phyloP scores from a whole-genome alignment of 2,329 filamentous ascomycete species.

The Aspergillus nomiae region DNA sequence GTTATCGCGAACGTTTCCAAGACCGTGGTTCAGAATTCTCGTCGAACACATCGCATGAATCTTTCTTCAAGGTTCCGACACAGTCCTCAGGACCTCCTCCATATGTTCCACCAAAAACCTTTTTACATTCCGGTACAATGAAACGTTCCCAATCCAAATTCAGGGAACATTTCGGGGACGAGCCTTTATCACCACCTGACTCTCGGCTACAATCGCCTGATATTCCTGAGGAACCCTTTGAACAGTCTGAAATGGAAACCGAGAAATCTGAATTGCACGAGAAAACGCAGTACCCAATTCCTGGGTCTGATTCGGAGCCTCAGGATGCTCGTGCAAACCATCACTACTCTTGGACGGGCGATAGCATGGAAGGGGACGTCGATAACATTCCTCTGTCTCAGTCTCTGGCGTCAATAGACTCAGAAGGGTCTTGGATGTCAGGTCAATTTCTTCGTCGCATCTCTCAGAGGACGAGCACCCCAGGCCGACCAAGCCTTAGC shows the following conservation, averaged over 20 bases:
- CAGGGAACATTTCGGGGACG: constrained; percentile 85
- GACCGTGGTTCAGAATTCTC: constrained; percentile 76
- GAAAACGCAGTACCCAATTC: constrained; percentile 25
- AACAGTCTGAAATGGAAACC: constrained; percentile 13
- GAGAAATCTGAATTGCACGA: constrained; percentile 14
- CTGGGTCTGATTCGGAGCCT: constrained; percentile 30
- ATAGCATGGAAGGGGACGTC: constrained; percentile 53
- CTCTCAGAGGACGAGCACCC: constrained; percentile 44
- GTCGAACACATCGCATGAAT: constrained; percentile 87
- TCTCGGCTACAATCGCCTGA: constrained; percentile 80
- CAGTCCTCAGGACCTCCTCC: constrained; percentile 50
- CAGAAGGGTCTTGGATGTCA: constrained; percentile 93
- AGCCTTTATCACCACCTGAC: constrained; percentile 80
- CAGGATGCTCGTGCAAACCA: constrained; percentile 30
- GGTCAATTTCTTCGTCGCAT: constrained; percentile 62
- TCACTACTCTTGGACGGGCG: constrained; percentile 40
- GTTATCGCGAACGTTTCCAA: constrained; percentile 51
- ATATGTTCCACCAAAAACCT: constrained; percentile 40
- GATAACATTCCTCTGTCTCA: constrained; percentile 64
- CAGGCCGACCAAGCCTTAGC: constrained; percentile 43
- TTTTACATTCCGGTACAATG: constrained; percentile 60
- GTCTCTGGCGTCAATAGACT: constrained; percentile 91
- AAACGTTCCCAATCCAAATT: constrained; percentile 88
- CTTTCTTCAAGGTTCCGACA: constrained; percentile 64
- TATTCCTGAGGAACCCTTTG: constrained; percentile 44